Evolutionary conservation across 2,329 filamentous ascomycete species (phyloP).

Genomic region (Verticillium nonalfalfae): DNA sequence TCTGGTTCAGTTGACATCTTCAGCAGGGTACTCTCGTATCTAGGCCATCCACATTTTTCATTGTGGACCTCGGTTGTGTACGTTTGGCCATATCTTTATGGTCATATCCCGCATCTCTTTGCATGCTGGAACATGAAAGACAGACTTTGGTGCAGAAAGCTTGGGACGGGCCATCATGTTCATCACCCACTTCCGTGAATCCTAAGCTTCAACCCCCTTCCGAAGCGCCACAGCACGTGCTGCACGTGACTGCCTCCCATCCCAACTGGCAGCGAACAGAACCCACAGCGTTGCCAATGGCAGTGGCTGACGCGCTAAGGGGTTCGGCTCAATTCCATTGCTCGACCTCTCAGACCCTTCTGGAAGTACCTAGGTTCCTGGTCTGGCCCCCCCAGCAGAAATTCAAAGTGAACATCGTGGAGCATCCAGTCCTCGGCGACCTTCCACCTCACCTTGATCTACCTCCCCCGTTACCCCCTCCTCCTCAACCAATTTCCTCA

Average conservation of each 20-base stretch:
- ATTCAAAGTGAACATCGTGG: constrained; percentile 2
- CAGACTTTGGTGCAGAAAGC: too few species aligned
- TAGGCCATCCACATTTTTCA: too few species aligned
- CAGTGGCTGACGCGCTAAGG: background rate
- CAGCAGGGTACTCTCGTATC: too few species aligned
- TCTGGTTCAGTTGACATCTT: too few species aligned
- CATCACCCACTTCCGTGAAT: background rate
- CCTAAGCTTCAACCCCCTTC: background rate
- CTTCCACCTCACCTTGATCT: constrained; percentile 26
- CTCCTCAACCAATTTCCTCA: constrained; percentile 15
- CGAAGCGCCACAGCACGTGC: background rate
- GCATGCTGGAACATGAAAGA: too few species aligned
- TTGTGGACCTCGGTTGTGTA: too few species aligned
- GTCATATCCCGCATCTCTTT: too few species aligned
- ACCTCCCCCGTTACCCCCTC: constrained; percentile 17
- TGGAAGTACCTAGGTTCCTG: background rate
- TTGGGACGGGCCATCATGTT: too few species aligned
- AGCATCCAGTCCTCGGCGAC: background rate
- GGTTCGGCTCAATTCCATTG: background rate
- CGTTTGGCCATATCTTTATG: too few species aligned
- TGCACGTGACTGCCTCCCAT: background rate
- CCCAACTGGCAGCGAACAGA: background rate
- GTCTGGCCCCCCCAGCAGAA: background rate
- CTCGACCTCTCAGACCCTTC: constrained; percentile 2
- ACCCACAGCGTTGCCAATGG: background rate